These are phyloP conservation scores for Xerocomus brunneocitrinus DNA, from an alignment of 768 basidiomycete genomes.

Conservation along the genomic window DNA sequence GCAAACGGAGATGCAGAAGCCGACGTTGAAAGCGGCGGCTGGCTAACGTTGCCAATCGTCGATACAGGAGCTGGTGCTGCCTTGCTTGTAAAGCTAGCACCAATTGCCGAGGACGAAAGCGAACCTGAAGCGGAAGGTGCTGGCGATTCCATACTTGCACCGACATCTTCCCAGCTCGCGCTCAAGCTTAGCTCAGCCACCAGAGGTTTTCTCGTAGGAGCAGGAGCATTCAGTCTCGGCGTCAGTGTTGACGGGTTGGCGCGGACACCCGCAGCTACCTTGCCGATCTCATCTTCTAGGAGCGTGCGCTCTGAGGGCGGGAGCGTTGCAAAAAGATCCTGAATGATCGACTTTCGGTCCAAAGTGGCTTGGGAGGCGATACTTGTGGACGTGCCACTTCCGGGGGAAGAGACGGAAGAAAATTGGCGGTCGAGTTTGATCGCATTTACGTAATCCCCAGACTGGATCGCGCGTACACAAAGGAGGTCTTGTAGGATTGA, in stretches of 20 bases:
- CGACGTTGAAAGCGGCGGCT: background rate
- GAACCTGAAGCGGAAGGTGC: slow-evolving; percentile 9
- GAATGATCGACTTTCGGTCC: slow-evolving; percentile 65
- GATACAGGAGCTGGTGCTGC: background rate
- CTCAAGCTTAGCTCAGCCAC: slow-evolving; percentile 38
- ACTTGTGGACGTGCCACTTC: slow-evolving; percentile 4
- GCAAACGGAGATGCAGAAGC: slow-evolving; percentile 7
- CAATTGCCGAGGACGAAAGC: slow-evolving; percentile 1
- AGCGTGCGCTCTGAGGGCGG: slow-evolving; percentile 59
- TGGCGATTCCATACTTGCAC: slow-evolving; percentile 16
- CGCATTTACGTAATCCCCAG: slow-evolving; percentile 65
- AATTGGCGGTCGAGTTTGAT: slow-evolving; percentile 72
- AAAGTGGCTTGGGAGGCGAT: slow-evolving; percentile 24
- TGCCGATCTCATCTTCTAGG: slow-evolving; percentile 56
- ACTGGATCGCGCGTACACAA: slow-evolving; percentile 71
- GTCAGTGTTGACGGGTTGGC: slow-evolving; percentile 1
- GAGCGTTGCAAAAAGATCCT: slow-evolving; percentile 61
- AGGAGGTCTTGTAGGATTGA: slow-evolving; percentile 72
- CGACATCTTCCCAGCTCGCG: slow-evolving; percentile 64
- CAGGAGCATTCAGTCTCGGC: slow-evolving; percentile 5
- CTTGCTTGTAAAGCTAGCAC: slow-evolving; percentile 4
- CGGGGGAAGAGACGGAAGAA: slow-evolving; percentile 34
- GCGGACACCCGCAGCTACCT: slow-evolving; percentile 24
- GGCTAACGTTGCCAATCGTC: background rate
- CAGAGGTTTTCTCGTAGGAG: slow-evolving; percentile 19